phyloP scores from a whole-genome alignment of 371 early-diverging fungal genomes.

The Mortierella sp. region DNA sequence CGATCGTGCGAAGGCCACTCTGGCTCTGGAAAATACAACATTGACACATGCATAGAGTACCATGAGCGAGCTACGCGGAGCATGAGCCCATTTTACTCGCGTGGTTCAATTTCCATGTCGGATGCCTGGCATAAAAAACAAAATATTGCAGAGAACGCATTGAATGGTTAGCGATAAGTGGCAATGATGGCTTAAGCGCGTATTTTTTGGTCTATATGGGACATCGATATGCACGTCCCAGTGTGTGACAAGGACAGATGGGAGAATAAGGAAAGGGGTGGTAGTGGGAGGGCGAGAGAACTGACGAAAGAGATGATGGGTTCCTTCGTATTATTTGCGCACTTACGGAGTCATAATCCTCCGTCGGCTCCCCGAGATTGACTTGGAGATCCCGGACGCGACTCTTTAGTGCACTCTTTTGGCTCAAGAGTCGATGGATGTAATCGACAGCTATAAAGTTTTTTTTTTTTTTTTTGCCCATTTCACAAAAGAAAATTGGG shows the following conservation, averaged over 20 bases:
- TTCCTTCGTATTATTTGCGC: too few relatives aligned
- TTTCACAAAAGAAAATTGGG: too few relatives aligned
- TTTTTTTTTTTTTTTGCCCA: too few relatives aligned
- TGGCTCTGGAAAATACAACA: not conserved
- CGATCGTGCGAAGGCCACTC: too few relatives aligned
- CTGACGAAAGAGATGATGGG: not conserved
- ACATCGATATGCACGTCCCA: not conserved
- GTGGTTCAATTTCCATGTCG: conserved; percentile 26
- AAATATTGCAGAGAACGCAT: not conserved
- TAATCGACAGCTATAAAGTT: conserved; percentile 44
- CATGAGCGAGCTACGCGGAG: not conserved
- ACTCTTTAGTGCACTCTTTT: conserved; percentile 48
- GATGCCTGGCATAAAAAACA: conserved; percentile 13
- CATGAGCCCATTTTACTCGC: conserved; percentile 4
- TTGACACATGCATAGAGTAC: not conserved
- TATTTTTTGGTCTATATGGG: not conserved
- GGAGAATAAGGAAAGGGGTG: not conserved
- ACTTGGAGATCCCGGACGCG: conserved; percentile 37
- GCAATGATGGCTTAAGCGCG: not conserved
- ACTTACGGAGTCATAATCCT: conserved; percentile 49
- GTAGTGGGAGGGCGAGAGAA: not conserved
- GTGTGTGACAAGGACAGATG: not conserved
- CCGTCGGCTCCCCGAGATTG: conserved; percentile 42
- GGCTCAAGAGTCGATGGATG: conserved; percentile 44
- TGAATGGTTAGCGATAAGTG: not conserved